phyloP scores from a whole-genome alignment of 306 rosid genomes.

The Vigna angularis region DNA sequence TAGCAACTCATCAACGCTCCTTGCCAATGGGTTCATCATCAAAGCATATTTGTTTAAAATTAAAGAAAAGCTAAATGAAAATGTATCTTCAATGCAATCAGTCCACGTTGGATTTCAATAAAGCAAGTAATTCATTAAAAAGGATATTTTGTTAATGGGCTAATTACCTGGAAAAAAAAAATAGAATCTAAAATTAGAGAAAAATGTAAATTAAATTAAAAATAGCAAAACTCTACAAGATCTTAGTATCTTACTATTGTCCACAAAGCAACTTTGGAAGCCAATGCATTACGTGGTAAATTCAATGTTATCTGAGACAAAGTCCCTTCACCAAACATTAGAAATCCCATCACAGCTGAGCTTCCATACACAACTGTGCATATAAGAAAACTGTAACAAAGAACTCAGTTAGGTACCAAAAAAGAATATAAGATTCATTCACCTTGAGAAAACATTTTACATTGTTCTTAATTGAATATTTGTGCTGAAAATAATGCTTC shows the following conservation, averaged over 20 bases:
- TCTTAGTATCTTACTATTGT: constrained; percentile 57
- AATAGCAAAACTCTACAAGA: background rate
- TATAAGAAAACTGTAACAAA: constrained; percentile 64
- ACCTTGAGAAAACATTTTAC: background rate
- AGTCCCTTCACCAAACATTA: constrained; percentile 73
- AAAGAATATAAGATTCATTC: background rate
- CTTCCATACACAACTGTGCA: constrained; percentile 66
- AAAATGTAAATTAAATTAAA: background rate
- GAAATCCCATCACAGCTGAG: constrained; percentile 71
- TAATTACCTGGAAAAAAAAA: constrained; percentile 66
- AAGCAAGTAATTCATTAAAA: constrained; percentile 41
- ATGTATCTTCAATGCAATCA: constrained; percentile 30
- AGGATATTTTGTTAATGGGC: constrained; percentile 90
- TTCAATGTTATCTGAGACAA: constrained; percentile 79
- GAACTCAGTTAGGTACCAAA: constrained; percentile 30
- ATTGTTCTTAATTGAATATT: background rate
- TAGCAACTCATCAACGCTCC: constrained; percentile 83
- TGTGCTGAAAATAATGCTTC: background rate
- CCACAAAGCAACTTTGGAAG: constrained; percentile 75
- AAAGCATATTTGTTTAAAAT: constrained; percentile 69
- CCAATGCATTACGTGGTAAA: constrained; percentile 62
- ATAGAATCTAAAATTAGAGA: constrained; percentile 35
- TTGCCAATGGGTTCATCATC: constrained; percentile 83
- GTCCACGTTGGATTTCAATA: constrained; percentile 22
- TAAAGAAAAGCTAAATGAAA: constrained; percentile 54